phyloP scores from a whole-genome alignment of 208 protist genomes.

The Crithidia sp. region DNA sequence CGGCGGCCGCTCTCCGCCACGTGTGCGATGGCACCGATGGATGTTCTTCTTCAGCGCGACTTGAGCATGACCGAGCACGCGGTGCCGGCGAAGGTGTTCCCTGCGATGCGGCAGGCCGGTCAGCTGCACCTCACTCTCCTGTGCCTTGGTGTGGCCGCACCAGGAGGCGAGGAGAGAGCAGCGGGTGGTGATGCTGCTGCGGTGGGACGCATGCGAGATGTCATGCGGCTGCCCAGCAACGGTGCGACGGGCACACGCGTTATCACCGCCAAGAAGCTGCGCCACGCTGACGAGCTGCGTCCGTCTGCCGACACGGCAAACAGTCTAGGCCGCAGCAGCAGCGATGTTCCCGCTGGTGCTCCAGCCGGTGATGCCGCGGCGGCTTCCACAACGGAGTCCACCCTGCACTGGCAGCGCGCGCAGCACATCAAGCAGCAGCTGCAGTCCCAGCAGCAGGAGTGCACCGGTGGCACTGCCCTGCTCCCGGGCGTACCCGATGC shows the following conservation, averaged over 20 bases:
- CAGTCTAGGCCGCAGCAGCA: too few relatives aligned
- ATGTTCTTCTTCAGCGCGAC: constrained; percentile 76
- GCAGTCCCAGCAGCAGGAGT: constrained; percentile 21
- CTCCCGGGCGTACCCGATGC: constrained; percentile 59
- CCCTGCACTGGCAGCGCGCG: constrained; percentile 71
- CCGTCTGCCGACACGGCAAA: background rate
- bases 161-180: background rate
- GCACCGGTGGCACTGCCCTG: constrained; percentile 14
- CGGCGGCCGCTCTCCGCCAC: constrained; percentile 70
- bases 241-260: constrained; percentile 25
- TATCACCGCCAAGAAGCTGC: constrained; percentile 78
- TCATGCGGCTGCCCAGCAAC: constrained; percentile 15
- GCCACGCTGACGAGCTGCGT: constrained; percentile 51
- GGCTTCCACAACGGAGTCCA: background rate
- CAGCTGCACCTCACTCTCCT: constrained; percentile 89
- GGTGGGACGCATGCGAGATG: background rate
- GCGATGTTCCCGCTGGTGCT: too few relatives aligned
- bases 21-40: constrained; percentile 61
- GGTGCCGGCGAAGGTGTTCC: constrained; percentile 73
- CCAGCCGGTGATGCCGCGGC: too few relatives aligned
- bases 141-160: constrained; percentile 53
- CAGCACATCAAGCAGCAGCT: constrained; percentile 66
- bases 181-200: background rate
- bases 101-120: constrained; percentile 72
- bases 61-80: constrained; percentile 73